These are phyloP conservation scores for Diutina sp. DNA, from an alignment of 1,139 yeast genomes.

Conservation along the genomic window DNA sequence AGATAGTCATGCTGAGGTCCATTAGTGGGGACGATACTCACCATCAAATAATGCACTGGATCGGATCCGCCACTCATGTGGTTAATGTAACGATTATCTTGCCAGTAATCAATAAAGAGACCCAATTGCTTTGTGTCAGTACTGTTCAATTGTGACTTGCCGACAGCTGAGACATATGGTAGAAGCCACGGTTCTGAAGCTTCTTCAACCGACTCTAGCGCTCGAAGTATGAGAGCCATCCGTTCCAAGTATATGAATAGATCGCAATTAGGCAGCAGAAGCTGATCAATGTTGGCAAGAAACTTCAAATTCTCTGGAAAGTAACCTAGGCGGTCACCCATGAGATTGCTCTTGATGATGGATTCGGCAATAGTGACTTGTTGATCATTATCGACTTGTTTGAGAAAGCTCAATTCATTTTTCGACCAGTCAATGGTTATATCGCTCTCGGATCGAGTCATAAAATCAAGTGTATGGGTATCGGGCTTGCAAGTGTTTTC, in stretches of 20 bases:
- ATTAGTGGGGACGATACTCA: constrained; percentile 4
- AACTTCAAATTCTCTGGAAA: constrained; percentile 26
- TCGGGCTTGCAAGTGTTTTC: neutral
- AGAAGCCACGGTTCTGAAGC: constrained; percentile 10
- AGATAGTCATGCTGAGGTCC: constrained; percentile 9
- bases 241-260: constrained; percentile 20
- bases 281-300: constrained; percentile 23
- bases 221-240: constrained; percentile 16
- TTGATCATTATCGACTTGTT: constrained; percentile 4
- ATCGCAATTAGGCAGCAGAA: constrained; percentile 19
- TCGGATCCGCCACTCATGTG: constrained; percentile 6
- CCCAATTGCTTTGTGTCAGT: constrained; percentile 16
- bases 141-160: constrained; percentile 18
- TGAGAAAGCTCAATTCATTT: constrained; percentile 2
- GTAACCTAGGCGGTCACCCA: constrained; percentile 11
- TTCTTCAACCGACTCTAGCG: constrained; percentile 7
- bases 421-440: constrained; percentile 5
- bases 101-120: constrained; percentile 24
- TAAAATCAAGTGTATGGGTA: neutral
- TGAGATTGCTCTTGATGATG: constrained; percentile 18
- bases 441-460: neutral
- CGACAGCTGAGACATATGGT: constrained; percentile 16
- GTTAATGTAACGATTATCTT: constrained; percentile 18
- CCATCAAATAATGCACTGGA: constrained; percentile 9
- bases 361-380: constrained; percentile 12